These are phyloP conservation scores for Circinella minor DNA, from an alignment of 371 early-diverging fungal genomes.

Conservation along the genomic window DNA sequence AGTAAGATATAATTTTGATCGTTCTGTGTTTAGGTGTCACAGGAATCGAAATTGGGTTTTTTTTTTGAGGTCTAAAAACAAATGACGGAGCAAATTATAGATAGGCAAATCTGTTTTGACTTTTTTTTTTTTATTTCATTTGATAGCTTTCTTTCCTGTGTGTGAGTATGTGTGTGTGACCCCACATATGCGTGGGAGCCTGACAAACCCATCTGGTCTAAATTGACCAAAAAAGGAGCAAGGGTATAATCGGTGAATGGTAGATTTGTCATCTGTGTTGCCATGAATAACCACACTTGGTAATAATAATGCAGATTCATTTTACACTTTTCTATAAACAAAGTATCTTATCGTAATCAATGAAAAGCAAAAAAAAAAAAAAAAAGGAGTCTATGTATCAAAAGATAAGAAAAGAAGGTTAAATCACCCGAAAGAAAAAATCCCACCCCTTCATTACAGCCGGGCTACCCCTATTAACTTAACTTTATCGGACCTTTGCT, in stretches of 20 bases:
- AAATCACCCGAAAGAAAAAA: too few species aligned
- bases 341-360: slow-evolving; percentile 9
- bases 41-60: too few species aligned
- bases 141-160: too few species aligned
- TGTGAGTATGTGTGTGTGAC: too few species aligned
- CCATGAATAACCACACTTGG: slow-evolving; percentile 7
- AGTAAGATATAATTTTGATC: too few species aligned
- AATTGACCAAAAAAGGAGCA: slow-evolving; percentile 7
- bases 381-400: not conserved
- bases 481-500: not conserved
- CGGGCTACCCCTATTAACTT: not conserved
- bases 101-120: too few species aligned
- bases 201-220: slow-evolving; percentile 5
- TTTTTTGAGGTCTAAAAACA: too few species aligned
- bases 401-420: not conserved
- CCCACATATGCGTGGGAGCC: slow-evolving; percentile 3
- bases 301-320: not conserved
- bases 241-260: not conserved
- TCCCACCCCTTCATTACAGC: too few species aligned
- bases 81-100: too few species aligned
- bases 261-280: slow-evolving; percentile 11
- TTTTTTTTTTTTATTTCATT: too few species aligned
- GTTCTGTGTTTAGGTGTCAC: too few species aligned
- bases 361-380: not conserved
- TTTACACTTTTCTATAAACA: not conserved